Evolutionary conservation across 2,329 filamentous ascomycete species (phyloP).

Genomic region (Penicillium brasilianum): DNA sequence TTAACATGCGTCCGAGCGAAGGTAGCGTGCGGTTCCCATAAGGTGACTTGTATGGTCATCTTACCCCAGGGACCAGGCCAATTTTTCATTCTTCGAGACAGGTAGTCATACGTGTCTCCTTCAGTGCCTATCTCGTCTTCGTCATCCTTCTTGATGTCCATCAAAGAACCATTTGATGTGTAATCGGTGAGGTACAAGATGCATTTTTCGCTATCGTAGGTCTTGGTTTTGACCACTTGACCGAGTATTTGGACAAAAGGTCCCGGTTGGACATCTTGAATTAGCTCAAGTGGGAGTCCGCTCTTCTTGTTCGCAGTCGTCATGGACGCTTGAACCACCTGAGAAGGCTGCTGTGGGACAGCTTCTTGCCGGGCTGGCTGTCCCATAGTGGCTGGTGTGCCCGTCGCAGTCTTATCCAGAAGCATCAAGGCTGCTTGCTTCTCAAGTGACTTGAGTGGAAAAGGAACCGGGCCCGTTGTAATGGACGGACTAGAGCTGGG

Average conservation of each 20-base stretch:
- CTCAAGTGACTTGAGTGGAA: slow-evolving; percentile 36
- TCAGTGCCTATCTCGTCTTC: slow-evolving; percentile 46
- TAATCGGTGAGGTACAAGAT: slow-evolving; percentile 83
- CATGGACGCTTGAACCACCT: slow-evolving; percentile 17
- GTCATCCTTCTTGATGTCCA: slow-evolving; percentile 53
- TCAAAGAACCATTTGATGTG: slow-evolving; percentile 71
- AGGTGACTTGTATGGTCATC: slow-evolving; percentile 71
- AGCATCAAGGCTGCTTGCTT: slow-evolving; percentile 36
- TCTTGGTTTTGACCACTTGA: slow-evolving; percentile 67
- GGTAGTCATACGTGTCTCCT: slow-evolving; percentile 64
- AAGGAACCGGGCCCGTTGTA: slow-evolving; percentile 36
- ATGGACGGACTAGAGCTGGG: slow-evolving; percentile 27
- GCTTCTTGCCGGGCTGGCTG: slow-evolving; percentile 9
- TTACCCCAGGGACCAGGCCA: slow-evolving; percentile 80
- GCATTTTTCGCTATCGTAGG: slow-evolving; percentile 51
- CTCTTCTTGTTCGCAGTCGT: slow-evolving; percentile 13
- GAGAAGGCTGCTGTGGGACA: slow-evolving; percentile 6
- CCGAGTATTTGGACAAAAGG: slow-evolving; percentile 73
- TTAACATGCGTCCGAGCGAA: slow-evolving; percentile 63
- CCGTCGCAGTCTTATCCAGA: slow-evolving; percentile 26
- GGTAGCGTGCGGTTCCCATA: slow-evolving; percentile 70
- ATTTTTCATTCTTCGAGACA: slow-evolving; percentile 40
- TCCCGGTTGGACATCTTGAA: slow-evolving; percentile 65
- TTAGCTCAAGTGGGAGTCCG: slow-evolving; percentile 57
- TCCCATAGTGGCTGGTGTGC: not conserved